Evolutionary conservation across 306 rosid genomes (phyloP).

Genomic region (Ormosia emarginata): DNA sequence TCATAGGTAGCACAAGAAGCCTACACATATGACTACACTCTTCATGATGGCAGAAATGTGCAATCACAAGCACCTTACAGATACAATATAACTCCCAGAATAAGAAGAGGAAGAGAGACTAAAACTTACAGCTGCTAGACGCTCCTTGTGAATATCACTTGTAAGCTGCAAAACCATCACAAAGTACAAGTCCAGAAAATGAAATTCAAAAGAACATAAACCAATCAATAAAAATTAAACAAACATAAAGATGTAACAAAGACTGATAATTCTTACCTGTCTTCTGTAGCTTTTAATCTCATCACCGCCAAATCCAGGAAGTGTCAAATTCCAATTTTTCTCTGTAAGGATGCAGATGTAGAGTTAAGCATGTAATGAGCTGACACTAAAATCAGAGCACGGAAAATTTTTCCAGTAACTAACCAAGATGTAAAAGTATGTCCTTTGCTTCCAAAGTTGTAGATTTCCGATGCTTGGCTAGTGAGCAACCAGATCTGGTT

Average conservation of each 20-base stretch:
- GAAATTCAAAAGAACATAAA: neutral
- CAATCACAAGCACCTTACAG: neutral
- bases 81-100: neutral
- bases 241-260: constrained; percentile 13
- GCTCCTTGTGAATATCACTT: constrained; percentile 88
- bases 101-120: neutral
- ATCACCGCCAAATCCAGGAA: constrained; percentile 93
- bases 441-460: constrained; percentile 81
- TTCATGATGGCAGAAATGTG: neutral
- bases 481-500: constrained; percentile 84
- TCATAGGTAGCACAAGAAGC: neutral
- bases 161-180: constrained; percentile 50
- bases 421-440: constrained; percentile 90
- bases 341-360: constrained; percentile 42
- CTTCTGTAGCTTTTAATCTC: constrained; percentile 83
- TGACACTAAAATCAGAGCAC: neutral
- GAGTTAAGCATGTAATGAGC: constrained; percentile 9
- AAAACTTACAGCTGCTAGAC: constrained; percentile 78
- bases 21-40: neutral
- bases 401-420: constrained; percentile 29
- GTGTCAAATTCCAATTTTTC: constrained; percentile 83
- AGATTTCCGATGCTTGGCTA: constrained; percentile 94
- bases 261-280: constrained; percentile 46
- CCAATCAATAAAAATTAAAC: neutral
- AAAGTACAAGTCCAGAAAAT: constrained; percentile 16